A percentile compares a stretch with the other conserved stretches of the same genome.
Evolutionary conservation across 1,139 yeast species (phyloP).

Genomic region (Candida albicans): DNA sequence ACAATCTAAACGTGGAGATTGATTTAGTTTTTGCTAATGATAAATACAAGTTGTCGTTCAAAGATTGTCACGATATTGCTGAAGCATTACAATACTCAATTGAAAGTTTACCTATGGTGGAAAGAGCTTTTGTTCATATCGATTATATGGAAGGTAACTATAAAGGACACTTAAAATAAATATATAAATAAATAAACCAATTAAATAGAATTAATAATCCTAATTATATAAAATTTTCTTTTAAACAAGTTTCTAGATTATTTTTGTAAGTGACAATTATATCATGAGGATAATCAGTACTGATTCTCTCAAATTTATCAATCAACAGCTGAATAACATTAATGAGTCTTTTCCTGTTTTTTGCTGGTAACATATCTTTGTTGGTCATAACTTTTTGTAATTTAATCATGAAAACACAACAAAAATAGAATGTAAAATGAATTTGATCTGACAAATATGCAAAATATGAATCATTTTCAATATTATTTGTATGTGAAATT

Average conservation of each 20-base stretch:
- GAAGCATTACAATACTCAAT: slow-evolving; percentile 80
- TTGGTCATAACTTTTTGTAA: slow-evolving; percentile 15
- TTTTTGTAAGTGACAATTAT: slow-evolving; percentile 30
- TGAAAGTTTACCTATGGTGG: slow-evolving; percentile 74
- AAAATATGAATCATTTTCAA: slow-evolving; percentile 61
- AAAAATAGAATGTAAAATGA: slow-evolving; percentile 56
- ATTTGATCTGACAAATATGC: slow-evolving; percentile 70
- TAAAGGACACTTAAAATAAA: slow-evolving; percentile 46
- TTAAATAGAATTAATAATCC: too few species aligned
- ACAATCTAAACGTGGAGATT: slow-evolving; percentile 71
- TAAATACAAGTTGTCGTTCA: slow-evolving; percentile 45
- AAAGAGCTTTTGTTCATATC: slow-evolving; percentile 78
- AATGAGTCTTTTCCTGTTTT: slow-evolving; percentile 6
- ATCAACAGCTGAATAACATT: slow-evolving; percentile 23
- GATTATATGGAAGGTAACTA: slow-evolving; percentile 64
- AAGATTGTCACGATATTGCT: slow-evolving; percentile 78
- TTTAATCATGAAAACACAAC: slow-evolving; percentile 47
- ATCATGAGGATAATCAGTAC: slow-evolving; percentile 29
- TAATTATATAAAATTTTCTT: background rate
- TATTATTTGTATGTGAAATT: slow-evolving; percentile 28
- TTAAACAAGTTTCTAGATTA: slow-evolving; percentile 23
- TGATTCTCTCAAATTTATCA: slow-evolving; percentile 31
- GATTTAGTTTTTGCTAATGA: slow-evolving; percentile 62
- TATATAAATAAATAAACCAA: too few species aligned
- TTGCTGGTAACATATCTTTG: background rate